A percentile compares a stretch with the other conserved stretches of the same genome.
These are phyloP conservation scores for Aspergillus ostianus DNA, from an alignment of 495 filamentous ascomycete species.

Conservation along the genomic window DNA sequence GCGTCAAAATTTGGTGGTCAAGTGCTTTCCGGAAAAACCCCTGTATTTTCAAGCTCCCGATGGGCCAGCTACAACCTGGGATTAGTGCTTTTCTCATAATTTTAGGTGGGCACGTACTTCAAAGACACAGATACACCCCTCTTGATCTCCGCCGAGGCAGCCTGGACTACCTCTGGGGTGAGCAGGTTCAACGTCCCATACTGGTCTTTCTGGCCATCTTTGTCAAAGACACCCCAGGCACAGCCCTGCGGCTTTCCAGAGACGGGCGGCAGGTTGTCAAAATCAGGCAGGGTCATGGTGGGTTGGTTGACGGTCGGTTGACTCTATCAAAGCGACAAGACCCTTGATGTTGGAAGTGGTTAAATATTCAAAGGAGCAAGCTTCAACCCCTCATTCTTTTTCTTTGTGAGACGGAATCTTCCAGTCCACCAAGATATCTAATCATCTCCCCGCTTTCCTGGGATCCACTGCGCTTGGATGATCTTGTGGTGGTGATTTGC, in stretches of 20 bases:
- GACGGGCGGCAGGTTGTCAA: slow-evolving; percentile 59
- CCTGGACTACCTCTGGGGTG: slow-evolving; percentile 52
- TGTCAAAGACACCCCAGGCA: slow-evolving; percentile 66
- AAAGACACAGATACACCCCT: slow-evolving; percentile 58
- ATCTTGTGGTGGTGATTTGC: too few relatives aligned
- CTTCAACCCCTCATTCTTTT: background rate
- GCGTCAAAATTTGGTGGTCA: slow-evolving; percentile 47
- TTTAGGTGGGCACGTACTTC: slow-evolving; percentile 41
- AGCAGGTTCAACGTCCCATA: slow-evolving; percentile 59
- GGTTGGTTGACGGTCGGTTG: background rate
- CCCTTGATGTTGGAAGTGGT: background rate
- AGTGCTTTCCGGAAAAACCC: slow-evolving; percentile 52
- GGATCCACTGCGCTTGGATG: background rate
- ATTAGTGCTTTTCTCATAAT: background rate
- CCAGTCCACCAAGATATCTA: too few relatives aligned
- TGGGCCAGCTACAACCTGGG: slow-evolving; percentile 25
- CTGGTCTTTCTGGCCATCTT: slow-evolving; percentile 57
- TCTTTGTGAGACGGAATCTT: background rate
- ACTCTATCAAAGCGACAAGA: too few relatives aligned
- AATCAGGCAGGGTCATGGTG: slow-evolving; percentile 37
- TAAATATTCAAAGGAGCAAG: background rate
- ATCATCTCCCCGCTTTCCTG: background rate
- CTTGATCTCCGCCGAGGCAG: slow-evolving; percentile 49
- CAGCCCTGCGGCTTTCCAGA: slow-evolving; percentile 61
- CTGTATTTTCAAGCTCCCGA: slow-evolving; percentile 47